Percentiles rank a stretch among this genome's conserved stretches.
These are phyloP conservation scores for Candida wancherniae DNA, from an alignment of 805 yeast genomes.

Conservation along the genomic window DNA sequence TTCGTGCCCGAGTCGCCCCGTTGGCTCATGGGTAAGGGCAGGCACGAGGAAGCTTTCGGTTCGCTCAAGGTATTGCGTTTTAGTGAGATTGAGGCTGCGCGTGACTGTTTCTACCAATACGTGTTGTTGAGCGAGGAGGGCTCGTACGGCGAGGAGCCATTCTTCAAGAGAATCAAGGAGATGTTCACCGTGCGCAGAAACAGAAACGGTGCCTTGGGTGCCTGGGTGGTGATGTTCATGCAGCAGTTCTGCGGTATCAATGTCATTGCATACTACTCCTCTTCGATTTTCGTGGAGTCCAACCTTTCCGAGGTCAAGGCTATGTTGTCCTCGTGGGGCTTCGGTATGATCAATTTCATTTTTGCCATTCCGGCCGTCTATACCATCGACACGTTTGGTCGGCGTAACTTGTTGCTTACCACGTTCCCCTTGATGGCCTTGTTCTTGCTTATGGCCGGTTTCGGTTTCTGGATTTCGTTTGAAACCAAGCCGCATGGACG, in stretches of 20 bases:
- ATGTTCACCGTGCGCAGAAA: slow-evolving; percentile 72
- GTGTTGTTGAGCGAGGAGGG: slow-evolving; percentile 58
- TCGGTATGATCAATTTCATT: slow-evolving; percentile 73
- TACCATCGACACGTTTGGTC: slow-evolving; percentile 74
- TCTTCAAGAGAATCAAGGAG: slow-evolving; percentile 45
- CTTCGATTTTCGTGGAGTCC: slow-evolving; percentile 66
- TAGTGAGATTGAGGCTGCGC: slow-evolving; percentile 52
- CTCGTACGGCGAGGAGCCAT: slow-evolving; percentile 43
- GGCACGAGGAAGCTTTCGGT: slow-evolving; percentile 45
- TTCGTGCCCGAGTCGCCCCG: slow-evolving; percentile 68
- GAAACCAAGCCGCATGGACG: slow-evolving; percentile 43
- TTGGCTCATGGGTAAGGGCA: slow-evolving; percentile 55
- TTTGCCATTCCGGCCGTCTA: slow-evolving; percentile 81
- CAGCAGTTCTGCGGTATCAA: slow-evolving; percentile 91
- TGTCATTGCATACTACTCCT: slow-evolving; percentile 81
- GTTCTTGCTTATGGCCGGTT: slow-evolving; percentile 58
- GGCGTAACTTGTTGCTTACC: slow-evolving; percentile 54
- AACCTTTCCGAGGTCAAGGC: slow-evolving; percentile 61
- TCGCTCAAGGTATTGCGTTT: slow-evolving; percentile 45
- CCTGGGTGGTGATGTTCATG: slow-evolving; percentile 82
- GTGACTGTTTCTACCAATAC: slow-evolving; percentile 58
- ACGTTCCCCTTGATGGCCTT: slow-evolving; percentile 64
- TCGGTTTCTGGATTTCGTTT: slow-evolving; percentile 64
- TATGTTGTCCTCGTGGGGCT: slow-evolving; percentile 79
- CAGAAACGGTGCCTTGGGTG: slow-evolving; percentile 75